Percentiles rank a stretch among this genome's conserved stretches.
phyloP scores from a whole-genome alignment of 148 eudicot genomes.

The Rhododendron ferrugineum region DNA sequence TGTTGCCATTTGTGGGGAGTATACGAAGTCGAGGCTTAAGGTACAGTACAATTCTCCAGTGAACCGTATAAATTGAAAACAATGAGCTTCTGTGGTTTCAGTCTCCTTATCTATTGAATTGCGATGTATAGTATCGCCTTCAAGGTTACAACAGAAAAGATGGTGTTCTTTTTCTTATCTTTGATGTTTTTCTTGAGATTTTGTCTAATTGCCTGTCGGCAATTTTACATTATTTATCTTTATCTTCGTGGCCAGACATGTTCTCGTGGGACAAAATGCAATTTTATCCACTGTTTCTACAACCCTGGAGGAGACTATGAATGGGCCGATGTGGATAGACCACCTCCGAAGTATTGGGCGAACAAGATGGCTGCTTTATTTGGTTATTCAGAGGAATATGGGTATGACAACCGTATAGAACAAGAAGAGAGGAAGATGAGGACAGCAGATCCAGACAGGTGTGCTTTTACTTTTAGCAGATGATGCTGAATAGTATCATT shows the following conservation, averaged over 20 bases:
- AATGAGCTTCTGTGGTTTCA: background rate
- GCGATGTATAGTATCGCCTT: background rate
- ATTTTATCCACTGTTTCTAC: slow-evolving; percentile 84
- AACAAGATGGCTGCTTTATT: slow-evolving; percentile 74
- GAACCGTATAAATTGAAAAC: background rate
- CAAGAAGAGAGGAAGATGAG: slow-evolving; percentile 25
- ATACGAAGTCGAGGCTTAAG: slow-evolving; percentile 82
- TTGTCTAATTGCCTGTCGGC: background rate
- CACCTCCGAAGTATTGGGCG: slow-evolving; percentile 79
- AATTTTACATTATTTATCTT: background rate
- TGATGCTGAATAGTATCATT: background rate
- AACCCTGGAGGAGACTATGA: slow-evolving; percentile 98
- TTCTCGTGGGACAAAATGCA: slow-evolving; percentile 86
- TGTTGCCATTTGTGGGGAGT: slow-evolving; percentile 95
- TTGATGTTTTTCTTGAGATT: slow-evolving; percentile 12
- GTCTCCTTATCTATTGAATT: slow-evolving; percentile 1
- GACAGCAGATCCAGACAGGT: slow-evolving; percentile 32
- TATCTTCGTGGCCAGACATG: slow-evolving; percentile 48
- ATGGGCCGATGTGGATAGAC: slow-evolving; percentile 97
- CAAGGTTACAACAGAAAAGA: background rate
- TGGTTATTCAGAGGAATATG: slow-evolving; percentile 47
- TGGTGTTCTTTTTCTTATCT: background rate
- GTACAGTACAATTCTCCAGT: slow-evolving; percentile 22
- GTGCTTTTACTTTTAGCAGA: background rate
- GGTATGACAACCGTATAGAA: slow-evolving; percentile 28